Conservation (phyloP, 371 early-diverging fungal genomes). For the Sporodiniella umbellata region DNA sequence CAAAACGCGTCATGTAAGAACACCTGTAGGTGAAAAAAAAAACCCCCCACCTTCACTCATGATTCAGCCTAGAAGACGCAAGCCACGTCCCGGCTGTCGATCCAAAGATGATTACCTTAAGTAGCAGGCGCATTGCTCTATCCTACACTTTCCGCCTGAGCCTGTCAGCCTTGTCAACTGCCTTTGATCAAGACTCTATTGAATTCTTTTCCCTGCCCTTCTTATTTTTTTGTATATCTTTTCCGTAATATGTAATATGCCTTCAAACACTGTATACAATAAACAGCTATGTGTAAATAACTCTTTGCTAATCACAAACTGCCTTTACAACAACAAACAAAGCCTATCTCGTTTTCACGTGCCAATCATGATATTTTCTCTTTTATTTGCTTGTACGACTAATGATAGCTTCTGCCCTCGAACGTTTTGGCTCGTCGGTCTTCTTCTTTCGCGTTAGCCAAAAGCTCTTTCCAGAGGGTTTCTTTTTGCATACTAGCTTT, state of each 20-base stretch:
- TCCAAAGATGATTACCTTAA: constrained; percentile 22
- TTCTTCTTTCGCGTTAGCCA: constrained; percentile 34
- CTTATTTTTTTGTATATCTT: too few species aligned
- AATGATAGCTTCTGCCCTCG: too few species aligned
- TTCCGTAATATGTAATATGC: too few species aligned
- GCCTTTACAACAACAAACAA: too few species aligned
- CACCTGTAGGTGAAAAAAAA: constrained; percentile 88
- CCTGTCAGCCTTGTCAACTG: constrained; percentile 6
- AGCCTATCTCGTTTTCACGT: too few species aligned
- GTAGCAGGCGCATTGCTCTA: constrained; percentile 43
- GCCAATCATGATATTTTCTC: too few species aligned
- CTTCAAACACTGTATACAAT: too few species aligned
- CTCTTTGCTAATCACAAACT: too few species aligned
- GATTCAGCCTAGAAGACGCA: constrained; percentile 1
- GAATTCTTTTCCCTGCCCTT: too few species aligned
- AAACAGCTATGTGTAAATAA: too few species aligned
- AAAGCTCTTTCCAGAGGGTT: constrained; percentile 40
- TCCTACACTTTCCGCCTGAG: constrained; percentile 28
- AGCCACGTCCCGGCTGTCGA: constrained; percentile 3
- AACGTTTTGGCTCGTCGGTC: constrained; percentile 22
- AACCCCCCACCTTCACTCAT: constrained; percentile 42
- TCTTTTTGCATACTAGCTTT: constrained; percentile 49
- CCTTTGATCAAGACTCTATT: constrained; percentile 19
- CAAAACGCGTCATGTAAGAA: constrained; percentile 79
- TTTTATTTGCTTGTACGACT: too few species aligned